Evolutionary conservation across 1,139 yeast genomes (phyloP), one percentile per base, ranked within the genome.

Genomic region (Kodamaea arcana): DNA sequence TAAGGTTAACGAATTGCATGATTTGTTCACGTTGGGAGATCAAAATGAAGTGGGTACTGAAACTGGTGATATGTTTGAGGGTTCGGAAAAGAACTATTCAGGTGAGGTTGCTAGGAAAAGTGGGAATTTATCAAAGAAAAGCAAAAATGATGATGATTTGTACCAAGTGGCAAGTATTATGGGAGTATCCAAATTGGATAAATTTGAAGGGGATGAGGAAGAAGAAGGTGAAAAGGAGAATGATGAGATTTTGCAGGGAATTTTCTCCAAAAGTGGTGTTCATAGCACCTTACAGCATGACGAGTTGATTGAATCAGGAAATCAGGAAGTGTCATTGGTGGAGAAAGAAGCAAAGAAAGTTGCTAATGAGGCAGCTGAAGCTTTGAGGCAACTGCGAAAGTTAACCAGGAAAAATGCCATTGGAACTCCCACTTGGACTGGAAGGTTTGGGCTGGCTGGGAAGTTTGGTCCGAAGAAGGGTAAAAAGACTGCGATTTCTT

Each of bases 401-500:
- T 62, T 66, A 20, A 77, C 95, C 0, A 69, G 86, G 34, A 72
- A 69, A 41, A 78, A 78, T 16, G 75, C 74, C 23, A 68, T 88
- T 20, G 95, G 95, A 3, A 80, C 84, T 0, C 97, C 97, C 0
- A 92, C 98, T 0, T 92, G 97, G 95, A 92, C 98, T 0, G 98
- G 98, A 0, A 76, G 76, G 46, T 87, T 83, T 64, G 98, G 98
- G 0, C 58, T 66, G 15, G 95, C 96, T 0, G 96, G 96, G 2
- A 38, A 70, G 57, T 57, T 60, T 56, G 48, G 69, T 27, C 48
- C 51, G 3, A 60, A 54, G 34, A 45, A 40, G 35, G 40, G 31
- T 15, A 39, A 41, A 3, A 24, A 24, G 12, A n/a, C 17, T 4
- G 24, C 31, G 11, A 29, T 23, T 12, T 48, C 66, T 1, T 50